Evolutionary conservation across 257 asterid species (phyloP), one percentile per base, ranked within the genome.

Genomic region (Salvia rosmarinus): DNA sequence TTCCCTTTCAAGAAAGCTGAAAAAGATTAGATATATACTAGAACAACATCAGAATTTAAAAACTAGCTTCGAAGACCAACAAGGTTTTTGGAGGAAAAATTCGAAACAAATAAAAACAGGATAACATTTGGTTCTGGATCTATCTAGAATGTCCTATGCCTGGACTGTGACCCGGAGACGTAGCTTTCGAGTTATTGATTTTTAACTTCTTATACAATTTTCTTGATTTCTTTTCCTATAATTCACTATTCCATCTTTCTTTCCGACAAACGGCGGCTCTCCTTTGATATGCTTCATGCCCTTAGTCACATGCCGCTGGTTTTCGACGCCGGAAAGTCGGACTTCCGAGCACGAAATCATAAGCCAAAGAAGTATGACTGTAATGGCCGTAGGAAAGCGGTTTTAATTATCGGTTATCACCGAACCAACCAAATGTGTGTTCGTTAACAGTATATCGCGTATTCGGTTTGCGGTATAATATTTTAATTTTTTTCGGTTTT

Each of bases 81-180:
- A 43, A 43, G 50, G 16, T 11, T 43, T 43, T 13, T 43, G 39
- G 6, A 46, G 16, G 8, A 13, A 13, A 47, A n/a, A 1, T 3
- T 2, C 13, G 5, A 47, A 47, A 47, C 2, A 4, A 0, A 47
- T 0, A 0, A 34, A n/a, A 47, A 16, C 9, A 4, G 4, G 21
- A 47, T 14, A 0, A 4, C 9, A 47, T 47, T 0, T 0, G n/a
- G 4, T 14, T 16, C 5, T n/a, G 23, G 25, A 63, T 40, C 51
- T 63, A 64, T 42, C 56, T 23, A 42, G 49, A 30, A 23, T 64
- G 70, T 25, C 70, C 70, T 6, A 64, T 64, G 40, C 70, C 70
- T 2, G 70, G 70, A 64, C 70, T 64, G 40, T 44, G 70, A 23
- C 70, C 70, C 6, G 70, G 70, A 23, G 56, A 13, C 2, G 70